Percentiles rank a stretch among this genome's conserved stretches.
phyloP scores from a whole-genome alignment of 768 basidiomycete genomes.

The Gloeopeniophorella convolvens region DNA sequence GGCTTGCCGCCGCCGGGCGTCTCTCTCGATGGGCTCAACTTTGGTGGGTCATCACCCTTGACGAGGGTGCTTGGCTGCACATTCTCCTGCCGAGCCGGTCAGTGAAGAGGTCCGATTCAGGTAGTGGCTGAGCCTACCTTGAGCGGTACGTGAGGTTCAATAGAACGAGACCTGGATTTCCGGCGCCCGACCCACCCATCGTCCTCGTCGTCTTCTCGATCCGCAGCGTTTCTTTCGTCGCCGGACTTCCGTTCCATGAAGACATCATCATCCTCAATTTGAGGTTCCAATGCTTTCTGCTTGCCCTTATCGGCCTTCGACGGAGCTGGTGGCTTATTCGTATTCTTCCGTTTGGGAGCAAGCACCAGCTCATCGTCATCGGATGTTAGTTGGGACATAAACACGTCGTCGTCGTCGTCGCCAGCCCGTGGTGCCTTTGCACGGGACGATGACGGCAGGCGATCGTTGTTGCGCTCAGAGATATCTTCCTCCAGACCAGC shows the following conservation, averaged over 20 bases:
- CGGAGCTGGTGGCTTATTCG: slow-evolving; percentile 7
- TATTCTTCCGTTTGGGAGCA: slow-evolving; percentile 9
- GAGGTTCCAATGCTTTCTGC: not conserved
- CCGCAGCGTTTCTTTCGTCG: not conserved
- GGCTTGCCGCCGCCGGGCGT: not conserved
- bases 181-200: too few relatives aligned
- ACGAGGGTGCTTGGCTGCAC: not conserved
- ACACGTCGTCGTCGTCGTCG: not conserved
- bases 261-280: not conserved
- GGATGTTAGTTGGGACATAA: not conserved
- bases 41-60: not conserved
- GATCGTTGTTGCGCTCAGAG: slow-evolving; percentile 7
- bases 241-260: not conserved
- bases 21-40: not conserved
- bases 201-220: not conserved
- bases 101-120: not conserved
- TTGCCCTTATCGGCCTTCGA: slow-evolving; percentile 17
- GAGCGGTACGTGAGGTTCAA: not conserved
- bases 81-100: slow-evolving; percentile 4
- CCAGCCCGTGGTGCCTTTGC: not conserved
- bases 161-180: not conserved
- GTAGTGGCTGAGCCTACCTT: not conserved
- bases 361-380: slow-evolving; percentile 16
- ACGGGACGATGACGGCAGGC: not conserved
- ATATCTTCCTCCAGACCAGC: slow-evolving; percentile 7